Base-by-base conservation (phyloP, 345 rosid species). In the Bruguiera gymnorhiza region DNA sequence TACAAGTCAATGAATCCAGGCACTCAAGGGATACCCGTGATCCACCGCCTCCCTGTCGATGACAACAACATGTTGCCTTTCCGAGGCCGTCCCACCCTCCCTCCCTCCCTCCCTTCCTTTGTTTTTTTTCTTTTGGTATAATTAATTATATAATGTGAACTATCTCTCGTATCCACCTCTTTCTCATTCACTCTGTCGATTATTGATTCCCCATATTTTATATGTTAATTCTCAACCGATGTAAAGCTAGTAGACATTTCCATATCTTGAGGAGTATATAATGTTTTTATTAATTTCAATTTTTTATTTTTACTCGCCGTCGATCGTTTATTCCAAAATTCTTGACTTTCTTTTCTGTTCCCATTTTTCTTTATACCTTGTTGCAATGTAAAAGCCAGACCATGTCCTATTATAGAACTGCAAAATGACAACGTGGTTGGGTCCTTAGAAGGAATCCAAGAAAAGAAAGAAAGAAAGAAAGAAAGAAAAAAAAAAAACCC, bases 11-110 rank as follows among this genome's bases (percentile, higher is more conserved):
- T 23, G 67, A 70, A 80, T 86, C 83, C 82, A 82, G 67, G 58
- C 51, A 27, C 64, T 74, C 73, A 74, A 63, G 26, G 26, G 91
- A 87, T 76, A 76, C 89, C 89, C 91, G 91, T 87, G 89, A 87
- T 24, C 60, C 29, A 9, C 60, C 60, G 16, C 79, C 68, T 50
- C 59, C 62, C 67, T 67, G 73, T 65, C 65, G 15, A 65, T 76
- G 62, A 77, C 79, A 78, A 73, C 67, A 36, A 54, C 80, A 19
- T 51, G 29, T 50, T 34, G 19, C 8, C 56, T 56, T 27, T 61
- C 43, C 43, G 9, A 8, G 9, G 9, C 37, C 37, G 1, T 8
- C 8, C 61, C 68, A 36, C 63, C 21, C 26, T 61, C 26, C 76
- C 74, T 56, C 23, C 23, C 37, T 43, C 43, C 61, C 68, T 31